phyloP scores from a whole-genome alignment of 495 filamentous ascomycete genomes.

The Chaetomium tenue region DNA sequence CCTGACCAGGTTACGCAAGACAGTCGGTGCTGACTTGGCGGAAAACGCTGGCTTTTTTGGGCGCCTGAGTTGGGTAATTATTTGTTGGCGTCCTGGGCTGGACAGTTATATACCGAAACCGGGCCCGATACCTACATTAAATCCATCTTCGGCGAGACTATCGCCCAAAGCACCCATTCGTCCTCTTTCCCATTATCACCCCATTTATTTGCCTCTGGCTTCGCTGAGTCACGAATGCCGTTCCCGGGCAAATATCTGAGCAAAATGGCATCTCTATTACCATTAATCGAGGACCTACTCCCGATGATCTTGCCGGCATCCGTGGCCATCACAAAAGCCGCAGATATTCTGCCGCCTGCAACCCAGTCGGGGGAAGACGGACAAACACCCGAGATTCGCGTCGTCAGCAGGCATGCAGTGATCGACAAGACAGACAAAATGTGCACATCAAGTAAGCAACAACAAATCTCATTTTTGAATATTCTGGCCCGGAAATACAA shows the following conservation, averaged over 20 bases:
- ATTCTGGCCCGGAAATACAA: background rate
- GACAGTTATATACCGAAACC: too few relatives aligned
- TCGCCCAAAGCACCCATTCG: too few relatives aligned
- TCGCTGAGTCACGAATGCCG: conserved; percentile 3
- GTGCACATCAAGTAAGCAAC: conserved; percentile 50
- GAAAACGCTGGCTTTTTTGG: too few relatives aligned
- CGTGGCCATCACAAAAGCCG: conserved; percentile 45
- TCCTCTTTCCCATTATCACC: too few relatives aligned
- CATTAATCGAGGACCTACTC: conserved; percentile 49
- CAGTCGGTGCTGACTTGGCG: too few relatives aligned
- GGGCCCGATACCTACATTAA: too few relatives aligned
- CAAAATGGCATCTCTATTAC: conserved; percentile 48
- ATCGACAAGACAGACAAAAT: conserved; percentile 57
- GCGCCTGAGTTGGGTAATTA: too few relatives aligned
- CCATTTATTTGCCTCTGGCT: too few relatives aligned
- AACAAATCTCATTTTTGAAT: background rate
- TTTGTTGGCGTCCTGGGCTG: too few relatives aligned
- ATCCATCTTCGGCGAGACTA: too few relatives aligned
- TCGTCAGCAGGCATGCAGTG: conserved; percentile 57
- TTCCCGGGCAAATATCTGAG: background rate
- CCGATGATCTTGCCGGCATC: conserved; percentile 51
- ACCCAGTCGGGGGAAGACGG: conserved; percentile 16
- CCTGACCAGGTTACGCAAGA: too few relatives aligned
- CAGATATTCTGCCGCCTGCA: conserved; percentile 40
- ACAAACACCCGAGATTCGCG: conserved; percentile 44